Evolutionary conservation across 2,329 filamentous ascomycete genomes (phyloP), one percentile per base, ranked within the genome.

Genomic region (Penicillium thymicola): DNA sequence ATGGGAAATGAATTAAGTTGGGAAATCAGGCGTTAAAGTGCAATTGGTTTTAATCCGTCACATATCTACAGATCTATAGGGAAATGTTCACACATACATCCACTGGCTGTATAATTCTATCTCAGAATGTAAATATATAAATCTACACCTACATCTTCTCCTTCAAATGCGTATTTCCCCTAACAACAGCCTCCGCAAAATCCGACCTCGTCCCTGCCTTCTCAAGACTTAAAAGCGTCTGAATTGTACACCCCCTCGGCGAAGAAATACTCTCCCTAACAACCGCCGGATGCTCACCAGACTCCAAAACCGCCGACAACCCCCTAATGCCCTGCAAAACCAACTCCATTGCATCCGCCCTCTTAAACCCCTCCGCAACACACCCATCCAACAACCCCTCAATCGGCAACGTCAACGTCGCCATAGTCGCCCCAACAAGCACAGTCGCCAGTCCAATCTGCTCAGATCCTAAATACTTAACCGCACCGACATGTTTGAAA

Each of bases 181-280:
- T 58, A 11, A 72, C 64, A 18, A 86, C 78, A 16, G 82, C 81
- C 58, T 80, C 79, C 1, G 82, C 77, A 41, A 85, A 76, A 5
- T 77, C 76, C 0, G 81, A 81, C 63, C 83, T 75, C n/a, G 84
- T 77, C 1, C 75, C 77, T 0, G 80, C 81, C 63, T 84, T 82
- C 70, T 86, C 84, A 18, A 87, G 71, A 18, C 82, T 81, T 65
- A 85, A 68, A 57, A 87, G 67, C 0, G 84, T 84, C 25, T 81
- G 82, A 59, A 86, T 85, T 1, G 85, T 87, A 70, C 84, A 86
- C 0, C 85, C 84, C 21, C 82, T 82, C 0, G 85, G 85, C 10
- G 84, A 85, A 14, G 78, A 80, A 2, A 86, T 82, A 72, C 84
- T 85, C 63, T 87, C 85, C 59, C 82, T 76, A 48, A 87, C 67